Evolutionary conservation across 1,284 basidiomycete genomes (phyloP), one percentile per base, ranked within the genome.

Genomic region (Cutaneotrichosporon spelunceum): DNA sequence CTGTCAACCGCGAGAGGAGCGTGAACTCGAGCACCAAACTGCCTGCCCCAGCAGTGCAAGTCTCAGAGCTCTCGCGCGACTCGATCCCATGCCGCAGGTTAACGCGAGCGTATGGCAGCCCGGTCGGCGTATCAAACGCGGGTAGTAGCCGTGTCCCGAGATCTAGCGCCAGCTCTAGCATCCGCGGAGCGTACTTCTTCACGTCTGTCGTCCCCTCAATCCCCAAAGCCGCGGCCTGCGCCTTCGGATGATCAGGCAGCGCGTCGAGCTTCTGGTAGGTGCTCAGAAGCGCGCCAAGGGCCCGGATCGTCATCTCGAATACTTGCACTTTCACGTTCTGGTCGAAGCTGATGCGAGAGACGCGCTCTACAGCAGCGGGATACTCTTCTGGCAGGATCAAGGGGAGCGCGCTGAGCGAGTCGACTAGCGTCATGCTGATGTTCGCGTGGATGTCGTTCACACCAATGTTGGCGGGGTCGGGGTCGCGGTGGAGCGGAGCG

Each of bases 1-100:
- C 89, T 19, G 92, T 93, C 36, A 97, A 82, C 29, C 93, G 86
- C 69, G 90, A 91, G 23, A 97, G 80, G 8, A 90, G 88, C n/a
- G 87, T 90, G 74, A 96, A 96, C 76, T 97, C 93, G 26, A 97
- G 81, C 49, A 96, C 87, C 53, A 97, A 81, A 49, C 91, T 93
- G 6, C 92, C 92, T 24, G 93, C 94, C 44, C 92, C 93, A 49
- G 93, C 92, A 42, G 90, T 88, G 71, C 78, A 79, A 1, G 78
- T 79, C 59, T 78, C 77, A 23, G 64, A 45, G 39, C 62, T 73
- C 64, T 79, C 78, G 2, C 70, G 67, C 49, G 64, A 61, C 23
- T 73, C 72, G 13, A 79, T 56, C 1, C 74, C 76, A 9, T 62
- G 53, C 21, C 71, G 54, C 10, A 78, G 67, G 57, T 77, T 78